phyloP scores from a whole-genome alignment of 108 stramenopile genomes.

The Aurantiochytrium sp. region DNA sequence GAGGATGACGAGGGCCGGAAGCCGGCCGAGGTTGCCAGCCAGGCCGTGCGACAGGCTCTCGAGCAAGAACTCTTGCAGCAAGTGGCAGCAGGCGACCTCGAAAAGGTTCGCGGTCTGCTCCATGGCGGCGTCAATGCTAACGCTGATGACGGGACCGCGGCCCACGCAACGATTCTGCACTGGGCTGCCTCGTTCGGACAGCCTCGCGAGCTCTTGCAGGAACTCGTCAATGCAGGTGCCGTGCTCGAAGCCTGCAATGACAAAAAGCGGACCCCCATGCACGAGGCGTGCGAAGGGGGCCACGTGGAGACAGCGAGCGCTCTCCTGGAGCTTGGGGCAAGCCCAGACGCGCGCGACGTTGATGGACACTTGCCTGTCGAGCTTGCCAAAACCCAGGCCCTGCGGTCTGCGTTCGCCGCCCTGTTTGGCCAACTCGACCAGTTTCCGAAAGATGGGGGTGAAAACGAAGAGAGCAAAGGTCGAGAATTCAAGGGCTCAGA shows the following conservation, averaged over 20 bases:
- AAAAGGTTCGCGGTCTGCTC: background rate
- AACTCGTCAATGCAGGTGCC: background rate
- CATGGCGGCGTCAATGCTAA: background rate
- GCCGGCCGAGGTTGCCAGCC: background rate
- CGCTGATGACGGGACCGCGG: background rate
- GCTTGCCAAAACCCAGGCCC: background rate
- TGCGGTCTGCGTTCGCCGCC: background rate
- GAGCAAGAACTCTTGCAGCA: conserved; percentile 1
- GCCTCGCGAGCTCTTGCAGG: background rate
- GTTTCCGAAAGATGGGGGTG: background rate
- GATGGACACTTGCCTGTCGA: background rate
- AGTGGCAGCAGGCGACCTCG: background rate
- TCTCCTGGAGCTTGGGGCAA: background rate
- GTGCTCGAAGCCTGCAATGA: background rate
- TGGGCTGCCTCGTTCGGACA: conserved; percentile 13
- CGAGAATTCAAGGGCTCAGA: too few species aligned
- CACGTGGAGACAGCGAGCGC: background rate
- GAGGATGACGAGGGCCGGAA: background rate
- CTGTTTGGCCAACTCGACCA: background rate
- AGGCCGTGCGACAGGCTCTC: background rate
- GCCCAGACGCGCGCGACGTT: background rate
- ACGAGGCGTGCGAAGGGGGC: background rate
- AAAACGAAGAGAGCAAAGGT: background rate
- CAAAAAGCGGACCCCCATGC: background rate
- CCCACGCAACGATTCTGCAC: background rate